These are phyloP conservation scores for Botrytis sinoallii DNA, from an alignment of 2,329 filamentous ascomycete genomes.

Conservation along the genomic window DNA sequence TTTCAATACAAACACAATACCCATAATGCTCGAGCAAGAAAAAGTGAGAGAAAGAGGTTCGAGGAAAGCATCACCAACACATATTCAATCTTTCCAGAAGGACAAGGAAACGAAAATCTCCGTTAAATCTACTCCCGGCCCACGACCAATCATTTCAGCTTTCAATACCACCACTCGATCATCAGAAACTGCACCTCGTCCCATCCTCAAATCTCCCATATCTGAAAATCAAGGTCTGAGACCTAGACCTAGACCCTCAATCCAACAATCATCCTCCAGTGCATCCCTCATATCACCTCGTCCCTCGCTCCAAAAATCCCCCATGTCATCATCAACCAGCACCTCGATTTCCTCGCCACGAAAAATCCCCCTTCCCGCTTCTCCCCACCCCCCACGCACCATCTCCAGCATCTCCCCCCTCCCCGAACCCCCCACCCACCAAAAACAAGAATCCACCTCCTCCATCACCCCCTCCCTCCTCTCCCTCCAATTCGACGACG, in stretches of 20 bases:
- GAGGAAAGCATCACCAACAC: not conserved
- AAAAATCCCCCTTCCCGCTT: not conserved
- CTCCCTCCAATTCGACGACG: not conserved
- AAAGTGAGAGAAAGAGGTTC: not conserved
- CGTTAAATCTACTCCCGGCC: not conserved
- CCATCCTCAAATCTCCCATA: conserved; percentile 6
- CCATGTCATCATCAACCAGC: not conserved
- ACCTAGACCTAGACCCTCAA: not conserved
- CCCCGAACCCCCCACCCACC: not conserved
- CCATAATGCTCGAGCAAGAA: not conserved
- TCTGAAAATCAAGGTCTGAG: not conserved
- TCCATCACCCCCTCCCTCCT: not conserved
- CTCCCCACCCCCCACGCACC: conserved; percentile 8
- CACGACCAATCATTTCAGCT: conserved; percentile 12
- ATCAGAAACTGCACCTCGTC: not conserved
- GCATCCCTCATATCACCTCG: not conserved
- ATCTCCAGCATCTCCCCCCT: not conserved
- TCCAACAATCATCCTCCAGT: not conserved
- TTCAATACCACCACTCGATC: conserved; percentile 11
- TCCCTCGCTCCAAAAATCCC: conserved; percentile 3
- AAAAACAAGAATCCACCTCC: conserved; percentile 13
- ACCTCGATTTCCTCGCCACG: not conserved
- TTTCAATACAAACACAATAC: not conserved
- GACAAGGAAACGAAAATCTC: not conserved
- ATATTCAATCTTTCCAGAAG: not conserved